A percentile compares a stretch with the other conserved stretches of the same genome.
Conservation (phyloP, 2,329 filamentous ascomycete species). For the Myriangium duriaei region DNA sequence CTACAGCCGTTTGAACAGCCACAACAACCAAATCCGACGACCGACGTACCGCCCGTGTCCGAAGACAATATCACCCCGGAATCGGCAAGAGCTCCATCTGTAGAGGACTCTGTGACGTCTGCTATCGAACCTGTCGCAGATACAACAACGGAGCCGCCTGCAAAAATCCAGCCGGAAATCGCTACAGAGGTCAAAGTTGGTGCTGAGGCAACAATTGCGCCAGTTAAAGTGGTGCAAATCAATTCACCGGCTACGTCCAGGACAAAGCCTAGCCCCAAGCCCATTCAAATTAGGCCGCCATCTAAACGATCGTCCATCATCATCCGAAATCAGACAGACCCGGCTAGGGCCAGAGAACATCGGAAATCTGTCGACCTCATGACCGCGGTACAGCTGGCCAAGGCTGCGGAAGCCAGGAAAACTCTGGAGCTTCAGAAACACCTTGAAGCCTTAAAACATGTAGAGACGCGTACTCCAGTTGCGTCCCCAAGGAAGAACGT, state of each 20-base stretch:
- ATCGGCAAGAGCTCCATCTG: too few relatives aligned
- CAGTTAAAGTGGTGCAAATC: too few relatives aligned
- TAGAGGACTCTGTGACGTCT: too few relatives aligned
- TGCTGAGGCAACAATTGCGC: too few relatives aligned
- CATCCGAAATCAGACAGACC: neutral
- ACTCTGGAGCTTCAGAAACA: neutral
- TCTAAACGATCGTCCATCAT: neutral
- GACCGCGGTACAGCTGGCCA: neutral
- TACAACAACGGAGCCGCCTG: constrained; percentile 4
- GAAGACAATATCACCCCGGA: too few relatives aligned
- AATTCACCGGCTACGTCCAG: too few relatives aligned
- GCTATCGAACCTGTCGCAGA: too few relatives aligned
- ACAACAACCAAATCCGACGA: too few relatives aligned
- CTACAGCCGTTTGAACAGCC: too few relatives aligned
- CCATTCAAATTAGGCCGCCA: neutral
- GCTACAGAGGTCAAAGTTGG: too few relatives aligned
- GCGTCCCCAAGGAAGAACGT: neutral
- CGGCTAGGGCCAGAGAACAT: neutral
- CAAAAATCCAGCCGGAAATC: constrained; percentile 4
- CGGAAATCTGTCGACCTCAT: neutral
- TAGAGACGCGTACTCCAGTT: neutral
- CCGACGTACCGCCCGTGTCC: too few relatives aligned
- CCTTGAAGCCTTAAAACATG: neutral
- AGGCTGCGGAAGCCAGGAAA: neutral
- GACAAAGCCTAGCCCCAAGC: neutral